Evolutionary conservation across 2,329 filamentous ascomycete genomes (phyloP).

Genomic region (Tolypocladium album): DNA sequence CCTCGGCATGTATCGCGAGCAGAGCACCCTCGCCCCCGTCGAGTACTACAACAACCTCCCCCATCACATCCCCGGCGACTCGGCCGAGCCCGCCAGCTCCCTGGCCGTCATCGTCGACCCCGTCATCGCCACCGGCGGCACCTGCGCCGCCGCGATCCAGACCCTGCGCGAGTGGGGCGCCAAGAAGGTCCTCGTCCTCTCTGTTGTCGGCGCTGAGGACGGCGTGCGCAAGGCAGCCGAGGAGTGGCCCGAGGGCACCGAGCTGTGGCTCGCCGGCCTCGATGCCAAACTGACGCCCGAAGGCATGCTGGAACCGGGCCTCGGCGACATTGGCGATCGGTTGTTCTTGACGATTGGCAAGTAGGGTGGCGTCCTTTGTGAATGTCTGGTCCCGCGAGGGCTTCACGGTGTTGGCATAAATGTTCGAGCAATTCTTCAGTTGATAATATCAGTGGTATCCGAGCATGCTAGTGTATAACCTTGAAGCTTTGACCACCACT

Average conservation of each 20-base stretch:
- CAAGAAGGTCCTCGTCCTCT: slow-evolving; percentile 65
- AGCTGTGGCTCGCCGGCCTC: slow-evolving; percentile 75
- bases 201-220: slow-evolving; percentile 59
- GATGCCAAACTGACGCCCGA: slow-evolving; percentile 63
- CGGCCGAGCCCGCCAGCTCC: slow-evolving; percentile 25
- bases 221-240: slow-evolving; percentile 63
- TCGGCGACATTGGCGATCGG: slow-evolving; percentile 85
- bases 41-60: slow-evolving; percentile 98
- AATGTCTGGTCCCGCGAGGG: not conserved
- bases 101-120: slow-evolving; percentile 84
- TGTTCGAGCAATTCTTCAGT: not conserved
- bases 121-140: slow-evolving; percentile 87
- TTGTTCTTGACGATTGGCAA: slow-evolving; percentile 61
- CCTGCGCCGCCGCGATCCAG: slow-evolving; percentile 80
- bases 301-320: slow-evolving; percentile 83
- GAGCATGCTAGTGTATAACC: not conserved
- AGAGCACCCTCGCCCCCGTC: slow-evolving; percentile 74
- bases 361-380: not conserved
- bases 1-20: slow-evolving; percentile 88
- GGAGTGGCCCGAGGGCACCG: slow-evolving; percentile 67
- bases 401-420: not conserved
- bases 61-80: slow-evolving; percentile 44
- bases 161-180: slow-evolving; percentile 87
- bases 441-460: not conserved
- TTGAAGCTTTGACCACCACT: not conserved